Base-by-base conservation (phyloP, 1,284 basidiomycete species). In the Fomitopsis palustris region DNA sequence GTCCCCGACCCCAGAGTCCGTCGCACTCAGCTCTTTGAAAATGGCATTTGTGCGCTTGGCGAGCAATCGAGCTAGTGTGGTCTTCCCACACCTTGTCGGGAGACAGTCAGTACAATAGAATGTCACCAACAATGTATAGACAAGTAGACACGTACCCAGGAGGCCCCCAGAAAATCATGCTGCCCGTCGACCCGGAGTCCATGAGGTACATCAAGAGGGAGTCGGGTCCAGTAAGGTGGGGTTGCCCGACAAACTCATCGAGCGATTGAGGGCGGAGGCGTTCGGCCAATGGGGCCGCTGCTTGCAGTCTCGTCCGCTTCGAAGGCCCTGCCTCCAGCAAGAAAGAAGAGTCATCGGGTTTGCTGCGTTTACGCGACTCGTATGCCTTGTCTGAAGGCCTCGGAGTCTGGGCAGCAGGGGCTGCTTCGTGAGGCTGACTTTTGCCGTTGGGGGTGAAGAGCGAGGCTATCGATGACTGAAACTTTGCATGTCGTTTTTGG, bases 1-100 rank as follows among this genome's bases (percentile, higher is more conserved):
- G 53, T 96, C 93, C 37, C 84, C 84, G 0, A 92, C 85, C 0
- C 90, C 89, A 0, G 88, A 85, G 35, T 81, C 83, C 0, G 90
- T 92, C 1, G 90, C 88, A 60, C 86, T 87, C n/a, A 92, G 74
- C 66, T 93, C 90, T 64, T 84, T 88, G 69, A 92, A 91, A 10
- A 84, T 77, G 14, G 83, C 84, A 65, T 85, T 75, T 2, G 83
- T 81, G 52, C 78, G 76, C 47, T 77, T 78, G 0, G 91, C 88
- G 3, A 94, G 72, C 8, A 93, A 72, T 59, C 90, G 76, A 0
- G 92, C 90, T 7, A 95, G 74, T 0, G 92, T 94, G 2, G 92
- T 94, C 74, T 94, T 93, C 25, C 92, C 90, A 61, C 85, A 86
- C 17, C 83, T 84, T 23, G 41, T 21, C 17, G 14, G 51, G 38